Percentiles rank a stretch among this genome's conserved stretches.
Conservation (phyloP, 1,284 basidiomycete genomes). For the Rhodotorula sp. region DNA sequence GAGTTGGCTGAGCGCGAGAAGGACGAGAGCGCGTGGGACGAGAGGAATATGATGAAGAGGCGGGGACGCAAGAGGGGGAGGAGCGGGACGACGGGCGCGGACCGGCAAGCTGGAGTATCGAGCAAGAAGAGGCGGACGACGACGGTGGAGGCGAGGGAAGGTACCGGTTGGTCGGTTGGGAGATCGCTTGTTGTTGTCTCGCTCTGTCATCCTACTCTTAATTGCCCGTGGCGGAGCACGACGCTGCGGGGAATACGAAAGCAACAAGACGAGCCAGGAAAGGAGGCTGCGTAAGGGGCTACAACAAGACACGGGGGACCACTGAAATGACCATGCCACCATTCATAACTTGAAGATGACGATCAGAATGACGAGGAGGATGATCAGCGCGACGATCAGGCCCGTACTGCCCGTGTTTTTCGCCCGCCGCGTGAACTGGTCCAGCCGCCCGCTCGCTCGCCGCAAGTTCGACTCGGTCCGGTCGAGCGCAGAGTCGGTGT, state of each 20-base stretch:
- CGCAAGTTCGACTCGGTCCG: conserved; percentile 39
- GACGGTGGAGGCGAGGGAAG: too few species aligned
- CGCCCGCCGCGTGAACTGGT: conserved; percentile 38
- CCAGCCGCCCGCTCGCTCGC: conserved; percentile 36
- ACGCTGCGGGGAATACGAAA: too few species aligned
- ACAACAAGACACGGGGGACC: too few species aligned
- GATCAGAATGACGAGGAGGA: conserved; percentile 39
- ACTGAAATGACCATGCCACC: too few species aligned
- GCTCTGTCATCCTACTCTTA: not conserved
- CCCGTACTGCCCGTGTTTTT: conserved; percentile 37
- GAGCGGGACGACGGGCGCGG: not conserved
- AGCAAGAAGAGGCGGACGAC: too few species aligned
- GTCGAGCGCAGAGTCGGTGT: conserved; percentile 44
- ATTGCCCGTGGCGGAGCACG: not conserved
- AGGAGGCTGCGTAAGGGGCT: too few species aligned
- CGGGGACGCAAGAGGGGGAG: not conserved
- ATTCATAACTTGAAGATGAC: conserved; percentile 36
- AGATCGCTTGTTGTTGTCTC: not conserved
- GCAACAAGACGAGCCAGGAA: too few species aligned
- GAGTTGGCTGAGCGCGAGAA: not conserved
- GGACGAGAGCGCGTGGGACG: not conserved
- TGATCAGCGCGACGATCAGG: conserved; percentile 37
- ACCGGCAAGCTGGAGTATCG: too few species aligned
- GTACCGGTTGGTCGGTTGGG: not conserved
- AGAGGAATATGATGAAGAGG: not conserved